Evolutionary conservation across 192 early-diverging fungal genomes (phyloP), one percentile per base, ranked within the genome.

Genomic region (Dissophora ornata): DNA sequence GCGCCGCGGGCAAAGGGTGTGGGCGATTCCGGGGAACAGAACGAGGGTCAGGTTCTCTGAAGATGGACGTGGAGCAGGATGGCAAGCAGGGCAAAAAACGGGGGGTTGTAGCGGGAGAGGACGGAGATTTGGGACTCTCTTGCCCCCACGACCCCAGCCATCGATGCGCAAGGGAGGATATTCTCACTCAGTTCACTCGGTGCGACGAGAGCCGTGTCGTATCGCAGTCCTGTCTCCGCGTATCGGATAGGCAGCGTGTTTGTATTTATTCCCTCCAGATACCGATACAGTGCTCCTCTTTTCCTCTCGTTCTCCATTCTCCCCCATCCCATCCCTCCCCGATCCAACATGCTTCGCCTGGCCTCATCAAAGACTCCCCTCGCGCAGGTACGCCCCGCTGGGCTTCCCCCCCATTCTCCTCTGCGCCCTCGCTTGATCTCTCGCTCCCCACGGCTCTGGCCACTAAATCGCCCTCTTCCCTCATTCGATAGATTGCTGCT

Each of bases 311-410:
- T 58, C 48, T 57, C n/a, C 26, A 34, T 29, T 19, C 38, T 21
- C 53, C 48, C 59, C 29, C 45, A 49, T 19, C 56, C 15, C 59
- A 30, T 32, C 46, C 56, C n/a, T 49, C 56, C 4, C 53, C 4
- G 29, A 57, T 28, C 42, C 47, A 46, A 26, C 56, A 75, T 75
- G 71, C 71, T 75, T 66, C 71, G 71, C 57, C 51, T 75, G 57
- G 71, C 63, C 57, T 65, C 71, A 29, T 51, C 63, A 34, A 65
- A 48, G 56, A 60, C 63, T 34, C 63, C 71, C 13, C 71, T 75
- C 25, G 57, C 62, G 25, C 71, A 75, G 63, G 63, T 75, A 60
- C 33, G n/a, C n/a, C n/a, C n/a, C n/a, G n/a, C n/a, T n/a, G n/a
- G n/a, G n/a, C n/a, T n/a, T n/a, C n/a, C n/a, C n/a, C n/a, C 13